A percentile compares a stretch with the other conserved stretches of the same genome.
phyloP scores from a whole-genome alignment of 352 stramenopile genomes.

The Phytopythium aichiense region DNA sequence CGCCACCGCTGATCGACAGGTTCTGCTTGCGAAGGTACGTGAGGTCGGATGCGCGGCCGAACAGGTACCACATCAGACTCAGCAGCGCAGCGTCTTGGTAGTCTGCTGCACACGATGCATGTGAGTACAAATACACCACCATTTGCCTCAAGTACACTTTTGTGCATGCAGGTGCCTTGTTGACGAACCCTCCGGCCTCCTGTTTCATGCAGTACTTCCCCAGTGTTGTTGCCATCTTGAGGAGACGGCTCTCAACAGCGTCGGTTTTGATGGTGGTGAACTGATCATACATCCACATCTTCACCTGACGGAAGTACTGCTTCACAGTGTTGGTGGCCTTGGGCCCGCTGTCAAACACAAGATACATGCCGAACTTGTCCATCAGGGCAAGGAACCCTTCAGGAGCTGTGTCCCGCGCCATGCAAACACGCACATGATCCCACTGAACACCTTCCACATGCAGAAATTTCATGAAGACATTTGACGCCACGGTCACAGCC shows the following conservation, averaged over 20 bases:
- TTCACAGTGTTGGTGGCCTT: conserved; percentile 1
- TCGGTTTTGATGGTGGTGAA: neutral
- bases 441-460: neutral
- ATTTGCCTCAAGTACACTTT: conserved; percentile 18
- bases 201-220: conserved; percentile 18
- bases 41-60: conserved; percentile 25
- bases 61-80: conserved; percentile 29
- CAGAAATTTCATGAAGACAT: neutral
- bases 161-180: conserved; percentile 27
- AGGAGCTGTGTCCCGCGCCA: neutral
- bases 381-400: neutral
- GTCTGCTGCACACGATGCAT: conserved; percentile 9
- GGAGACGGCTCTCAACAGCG: conserved; percentile 5
- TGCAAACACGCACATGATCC: neutral
- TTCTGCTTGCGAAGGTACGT: conserved; percentile 20
- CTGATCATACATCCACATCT: conserved; percentile 12
- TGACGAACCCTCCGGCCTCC: conserved; percentile 16
- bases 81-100: conserved; percentile 28
- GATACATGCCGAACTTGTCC: conserved; percentile 1
- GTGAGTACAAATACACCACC: conserved; percentile 20
- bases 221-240: conserved; percentile 12
- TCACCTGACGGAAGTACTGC: conserved; percentile 11
- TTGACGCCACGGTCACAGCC: neutral
- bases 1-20: conserved; percentile 12
- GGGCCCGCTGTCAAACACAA: neutral